Evolutionary conservation across 352 stramenopile genomes (phyloP).

Genomic region (Pythium rhizo-oryzae): DNA sequence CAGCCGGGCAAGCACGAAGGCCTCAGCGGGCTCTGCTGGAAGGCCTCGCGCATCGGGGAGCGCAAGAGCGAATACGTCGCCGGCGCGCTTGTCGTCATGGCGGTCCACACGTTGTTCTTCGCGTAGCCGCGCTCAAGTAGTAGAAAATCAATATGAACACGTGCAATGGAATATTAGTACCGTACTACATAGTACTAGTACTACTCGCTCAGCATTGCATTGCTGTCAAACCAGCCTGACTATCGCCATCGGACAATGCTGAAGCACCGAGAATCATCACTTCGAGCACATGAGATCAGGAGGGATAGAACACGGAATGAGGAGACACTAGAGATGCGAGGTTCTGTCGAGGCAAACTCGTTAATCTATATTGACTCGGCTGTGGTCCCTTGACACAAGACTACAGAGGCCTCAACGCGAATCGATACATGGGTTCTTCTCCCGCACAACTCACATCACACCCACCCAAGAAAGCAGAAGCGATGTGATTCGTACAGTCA

Average conservation of each 20-base stretch:
- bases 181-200: too few relatives aligned
- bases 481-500: neutral
- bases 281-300: too few relatives aligned
- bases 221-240: too few relatives aligned
- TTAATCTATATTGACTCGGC: conserved; percentile 37
- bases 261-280: too few relatives aligned
- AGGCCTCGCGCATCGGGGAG: conserved; percentile 91
- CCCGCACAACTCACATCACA: neutral
- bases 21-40: conserved; percentile 91
- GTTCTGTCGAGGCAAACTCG: conserved; percentile 10
- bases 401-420: conserved; percentile 20
- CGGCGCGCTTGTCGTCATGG: conserved; percentile 84
- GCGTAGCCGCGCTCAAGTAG: conserved; percentile 27
- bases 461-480: neutral
- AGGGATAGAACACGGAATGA: neutral
- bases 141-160: neutral
- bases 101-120: conserved; percentile 93
- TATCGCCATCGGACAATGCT: too few relatives aligned
- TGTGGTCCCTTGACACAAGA: conserved; percentile 12
- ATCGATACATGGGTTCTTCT: conserved; percentile 25
- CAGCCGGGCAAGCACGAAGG: conserved; percentile 87
- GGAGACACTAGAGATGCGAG: neutral
- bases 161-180: too few relatives aligned
- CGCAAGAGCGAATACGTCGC: conserved; percentile 92
- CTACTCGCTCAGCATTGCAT: too few relatives aligned